These are phyloP conservation scores for Aspergillus cejpii DNA, from an alignment of 2,329 filamentous ascomycete genomes.

Conservation along the genomic window DNA sequence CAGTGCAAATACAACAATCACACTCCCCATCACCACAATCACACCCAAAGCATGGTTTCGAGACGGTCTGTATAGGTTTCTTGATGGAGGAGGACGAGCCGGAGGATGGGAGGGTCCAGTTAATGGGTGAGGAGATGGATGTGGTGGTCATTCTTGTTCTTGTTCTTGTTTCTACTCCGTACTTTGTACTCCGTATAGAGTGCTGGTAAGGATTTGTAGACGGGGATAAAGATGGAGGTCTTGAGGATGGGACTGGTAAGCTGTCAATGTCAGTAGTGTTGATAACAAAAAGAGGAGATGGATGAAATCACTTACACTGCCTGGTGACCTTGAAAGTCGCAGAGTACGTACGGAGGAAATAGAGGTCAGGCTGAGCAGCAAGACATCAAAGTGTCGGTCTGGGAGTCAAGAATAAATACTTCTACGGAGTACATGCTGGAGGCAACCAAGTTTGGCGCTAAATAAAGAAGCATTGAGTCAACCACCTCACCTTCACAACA, in stretches of 20 bases:
- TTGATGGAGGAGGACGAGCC: constrained; percentile 31
- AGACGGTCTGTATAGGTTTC: constrained; percentile 35
- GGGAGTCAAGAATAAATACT: background rate
- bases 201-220: no score
- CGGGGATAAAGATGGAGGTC: no score
- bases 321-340: background rate
- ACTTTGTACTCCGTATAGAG: no score
- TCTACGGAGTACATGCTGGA: background rate
- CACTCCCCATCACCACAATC: constrained; percentile 39
- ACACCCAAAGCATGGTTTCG: constrained; percentile 39
- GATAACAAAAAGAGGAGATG: background rate
- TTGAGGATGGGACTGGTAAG: no score
- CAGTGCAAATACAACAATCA: constrained; percentile 38
- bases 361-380: no score
- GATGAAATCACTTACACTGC: constrained; percentile 1
- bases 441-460: background rate
- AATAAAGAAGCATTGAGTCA: background rate
- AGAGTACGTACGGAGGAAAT: no score
- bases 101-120: constrained; percentile 33
- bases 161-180: no score
- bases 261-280: no score
- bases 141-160: constrained; percentile 19
- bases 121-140: constrained; percentile 21
- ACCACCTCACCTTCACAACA: no score
- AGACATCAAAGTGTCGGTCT: no score